Conservation (phyloP, 2,329 filamentous ascomycete species). For the Arthrobotrys sinensis region DNA sequence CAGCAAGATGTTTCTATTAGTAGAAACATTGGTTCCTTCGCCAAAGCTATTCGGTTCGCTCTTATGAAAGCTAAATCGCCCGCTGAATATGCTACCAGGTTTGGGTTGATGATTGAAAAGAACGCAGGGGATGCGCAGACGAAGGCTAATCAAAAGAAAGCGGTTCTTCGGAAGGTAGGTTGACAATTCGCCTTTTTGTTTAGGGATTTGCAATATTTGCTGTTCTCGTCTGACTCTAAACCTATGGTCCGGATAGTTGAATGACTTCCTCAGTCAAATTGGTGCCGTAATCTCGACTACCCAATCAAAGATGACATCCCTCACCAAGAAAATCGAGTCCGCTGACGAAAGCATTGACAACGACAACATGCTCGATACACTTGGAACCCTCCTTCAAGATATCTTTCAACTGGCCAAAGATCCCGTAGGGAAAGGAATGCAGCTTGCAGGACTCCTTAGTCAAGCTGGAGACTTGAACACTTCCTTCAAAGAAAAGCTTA, state of each 20-base stretch:
- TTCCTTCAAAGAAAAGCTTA: background rate
- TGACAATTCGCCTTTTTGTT: too few species aligned
- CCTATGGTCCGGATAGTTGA: too few species aligned
- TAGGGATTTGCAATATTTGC: too few species aligned
- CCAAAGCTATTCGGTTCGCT: background rate
- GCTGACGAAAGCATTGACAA: background rate
- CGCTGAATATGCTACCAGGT: background rate
- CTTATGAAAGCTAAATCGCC: background rate
- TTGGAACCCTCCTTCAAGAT: background rate
- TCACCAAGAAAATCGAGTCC: background rate
- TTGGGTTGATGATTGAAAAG: background rate
- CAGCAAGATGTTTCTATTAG: background rate
- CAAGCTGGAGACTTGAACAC: background rate
- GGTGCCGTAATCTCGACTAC: too few species aligned
- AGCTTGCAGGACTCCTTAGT: background rate
- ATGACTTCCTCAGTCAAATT: too few species aligned
- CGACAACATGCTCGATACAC: background rate
- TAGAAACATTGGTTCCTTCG: background rate
- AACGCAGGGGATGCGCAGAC: background rate
- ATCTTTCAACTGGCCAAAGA: background rate
- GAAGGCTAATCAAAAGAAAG: background rate
- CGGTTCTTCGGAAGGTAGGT: background rate
- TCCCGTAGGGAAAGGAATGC: background rate
- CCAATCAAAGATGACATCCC: too few species aligned
- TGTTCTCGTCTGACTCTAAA: too few species aligned